Conservation (phyloP, 2,329 filamentous ascomycete species). For the Fusarium oligoseptatum region DNA sequence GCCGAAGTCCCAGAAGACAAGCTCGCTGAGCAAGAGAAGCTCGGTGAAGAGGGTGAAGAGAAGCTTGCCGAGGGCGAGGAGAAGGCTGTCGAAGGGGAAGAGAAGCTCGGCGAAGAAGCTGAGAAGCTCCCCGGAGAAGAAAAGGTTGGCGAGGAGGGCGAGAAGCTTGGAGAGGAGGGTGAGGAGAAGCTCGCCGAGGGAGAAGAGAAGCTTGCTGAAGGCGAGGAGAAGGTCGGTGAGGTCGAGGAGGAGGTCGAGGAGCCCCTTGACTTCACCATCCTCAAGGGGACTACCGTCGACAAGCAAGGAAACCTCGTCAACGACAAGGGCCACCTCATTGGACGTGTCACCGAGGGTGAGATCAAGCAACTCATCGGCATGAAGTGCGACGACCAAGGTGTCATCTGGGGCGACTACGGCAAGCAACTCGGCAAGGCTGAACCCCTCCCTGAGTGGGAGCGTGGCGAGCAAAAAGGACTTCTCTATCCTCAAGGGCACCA, state of each 20-base stretch:
- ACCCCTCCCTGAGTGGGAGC: conserved; percentile 69
- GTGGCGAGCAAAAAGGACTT: conserved; percentile 52
- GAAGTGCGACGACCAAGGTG: conserved; percentile 75
- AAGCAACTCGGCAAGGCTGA: conserved; percentile 77
- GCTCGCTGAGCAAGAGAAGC: neutral
- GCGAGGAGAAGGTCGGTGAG: conserved; percentile 17
- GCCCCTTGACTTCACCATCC: conserved; percentile 33
- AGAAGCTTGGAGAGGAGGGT: conserved; percentile 1
- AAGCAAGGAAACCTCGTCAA: conserved; percentile 71
- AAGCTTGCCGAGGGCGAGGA: conserved; percentile 10
- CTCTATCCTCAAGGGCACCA: conserved; percentile 58
- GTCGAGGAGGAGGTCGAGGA: conserved; percentile 29
- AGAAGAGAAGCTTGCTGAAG: conserved; percentile 13
- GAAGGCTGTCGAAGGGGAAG: conserved; percentile 8
- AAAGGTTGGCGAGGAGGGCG: neutral
- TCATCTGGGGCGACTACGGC: conserved; percentile 72
- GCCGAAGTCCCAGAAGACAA: conserved; percentile 7
- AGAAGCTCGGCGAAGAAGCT: neutral
- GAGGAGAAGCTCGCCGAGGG: conserved; percentile 14
- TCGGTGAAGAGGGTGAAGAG: conserved; percentile 6
- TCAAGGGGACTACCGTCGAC: conserved; percentile 50
- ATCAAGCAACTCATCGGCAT: conserved; percentile 74
- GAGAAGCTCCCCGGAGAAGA: conserved; percentile 14
- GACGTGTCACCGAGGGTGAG: conserved; percentile 73
- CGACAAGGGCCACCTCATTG: conserved; percentile 66